Evolutionary conservation across 2,329 filamentous ascomycete genomes (phyloP).

Genomic region (Neonectria hederae): DNA sequence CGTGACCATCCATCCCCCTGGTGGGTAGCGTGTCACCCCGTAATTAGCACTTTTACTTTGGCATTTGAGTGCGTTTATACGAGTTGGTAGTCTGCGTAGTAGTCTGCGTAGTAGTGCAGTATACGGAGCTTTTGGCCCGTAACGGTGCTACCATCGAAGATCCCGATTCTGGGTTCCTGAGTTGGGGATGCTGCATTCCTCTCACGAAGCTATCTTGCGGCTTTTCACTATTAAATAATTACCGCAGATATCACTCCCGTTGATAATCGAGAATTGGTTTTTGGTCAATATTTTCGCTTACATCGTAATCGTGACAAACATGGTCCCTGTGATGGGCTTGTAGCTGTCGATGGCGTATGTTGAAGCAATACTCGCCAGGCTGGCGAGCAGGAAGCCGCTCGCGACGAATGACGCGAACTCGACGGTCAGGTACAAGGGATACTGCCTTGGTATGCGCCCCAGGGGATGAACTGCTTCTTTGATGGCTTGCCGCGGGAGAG

Average conservation of each 20-base stretch:
- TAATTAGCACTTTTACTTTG: not conserved
- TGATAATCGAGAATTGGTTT: no score
- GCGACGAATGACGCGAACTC: constrained; percentile 19
- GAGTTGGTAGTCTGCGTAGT: no score
- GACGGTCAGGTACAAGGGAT: constrained; percentile 20
- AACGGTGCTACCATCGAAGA: no score
- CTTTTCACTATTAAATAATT: no score
- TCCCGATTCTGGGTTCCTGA: not conserved
- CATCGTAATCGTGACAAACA: constrained; percentile 24
- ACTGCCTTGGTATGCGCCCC: constrained; percentile 16
- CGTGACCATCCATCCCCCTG: not conserved
- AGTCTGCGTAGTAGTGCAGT: no score
- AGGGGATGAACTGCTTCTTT: constrained; percentile 12
- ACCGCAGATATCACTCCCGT: no score
- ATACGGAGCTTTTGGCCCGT: no score
- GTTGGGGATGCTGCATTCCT: no score
- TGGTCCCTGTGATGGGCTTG: constrained; percentile 18
- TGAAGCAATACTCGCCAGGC: constrained; percentile 17
- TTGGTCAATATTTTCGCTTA: not conserved
- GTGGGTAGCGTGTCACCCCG: not conserved
- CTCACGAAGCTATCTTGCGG: no score
- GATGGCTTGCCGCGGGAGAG: constrained; percentile 20
- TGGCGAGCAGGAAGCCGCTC: constrained; percentile 20
- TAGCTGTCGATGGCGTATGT: constrained; percentile 26
- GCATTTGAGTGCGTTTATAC: not conserved